Evolutionary conservation across 2,329 filamentous ascomycete genomes (phyloP).

Genomic region (Trichoderma atrobrunneum): DNA sequence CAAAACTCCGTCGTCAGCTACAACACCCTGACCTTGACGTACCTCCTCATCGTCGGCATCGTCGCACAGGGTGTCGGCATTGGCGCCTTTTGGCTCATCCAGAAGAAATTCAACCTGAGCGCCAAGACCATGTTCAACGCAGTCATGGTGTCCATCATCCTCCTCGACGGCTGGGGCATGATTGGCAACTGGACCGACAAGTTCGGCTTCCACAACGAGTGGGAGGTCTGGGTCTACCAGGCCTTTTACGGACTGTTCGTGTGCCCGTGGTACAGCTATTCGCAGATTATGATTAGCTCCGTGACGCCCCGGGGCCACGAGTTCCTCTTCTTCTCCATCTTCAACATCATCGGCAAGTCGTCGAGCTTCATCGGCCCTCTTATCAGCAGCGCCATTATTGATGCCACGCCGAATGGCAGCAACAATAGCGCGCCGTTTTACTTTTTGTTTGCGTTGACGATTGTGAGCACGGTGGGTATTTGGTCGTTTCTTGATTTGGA

Average conservation of each 20-base stretch:
- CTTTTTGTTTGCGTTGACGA: conserved; percentile 59
- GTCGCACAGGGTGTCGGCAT: conserved; percentile 62
- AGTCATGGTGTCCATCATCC: conserved; percentile 58
- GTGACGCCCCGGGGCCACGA: conserved; percentile 67
- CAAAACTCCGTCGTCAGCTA: conserved; percentile 65
- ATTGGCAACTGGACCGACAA: conserved; percentile 45
- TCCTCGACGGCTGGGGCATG: conserved; percentile 53
- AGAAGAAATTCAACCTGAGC: conserved; percentile 55
- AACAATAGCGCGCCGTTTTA: conserved; percentile 64
- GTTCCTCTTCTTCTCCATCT: conserved; percentile 68
- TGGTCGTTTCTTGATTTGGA: conserved; percentile 58
- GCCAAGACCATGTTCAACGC: conserved; percentile 69
- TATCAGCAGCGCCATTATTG: conserved; percentile 67
- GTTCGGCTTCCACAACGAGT: conserved; percentile 45
- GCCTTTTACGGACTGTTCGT: conserved; percentile 63
- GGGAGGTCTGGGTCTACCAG: conserved; percentile 47
- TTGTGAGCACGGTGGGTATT: conserved; percentile 53
- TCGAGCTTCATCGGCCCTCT: conserved; percentile 66
- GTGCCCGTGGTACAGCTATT: conserved; percentile 69
- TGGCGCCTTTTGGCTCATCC: conserved; percentile 58
- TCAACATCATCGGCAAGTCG: conserved; percentile 67
- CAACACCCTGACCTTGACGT: conserved; percentile 62
- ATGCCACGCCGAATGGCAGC: conserved; percentile 50
- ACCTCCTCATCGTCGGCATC: conserved; percentile 65
- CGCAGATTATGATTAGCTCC: conserved; percentile 68